Evolutionary conservation across 306 rosid species (phyloP).

Genomic region (Albizia julibrissin): DNA sequence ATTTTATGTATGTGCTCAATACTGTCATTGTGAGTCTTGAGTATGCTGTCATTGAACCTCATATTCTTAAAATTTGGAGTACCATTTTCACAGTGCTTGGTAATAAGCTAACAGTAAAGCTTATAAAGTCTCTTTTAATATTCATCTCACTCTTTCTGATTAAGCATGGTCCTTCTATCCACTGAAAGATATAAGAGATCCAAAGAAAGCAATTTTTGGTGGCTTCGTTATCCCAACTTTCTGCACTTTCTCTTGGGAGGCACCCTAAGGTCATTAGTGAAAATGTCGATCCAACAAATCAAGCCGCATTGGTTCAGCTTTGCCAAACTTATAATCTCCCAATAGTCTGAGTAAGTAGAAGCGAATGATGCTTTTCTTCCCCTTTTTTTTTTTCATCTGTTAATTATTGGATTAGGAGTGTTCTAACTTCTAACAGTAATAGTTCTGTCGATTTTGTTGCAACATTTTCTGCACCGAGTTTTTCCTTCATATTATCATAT

Average conservation of each 20-base stretch:
- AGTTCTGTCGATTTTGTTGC: background rate
- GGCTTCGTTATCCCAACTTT: constrained; percentile 66
- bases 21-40: constrained; percentile 89
- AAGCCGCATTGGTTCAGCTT: constrained; percentile 78
- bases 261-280: constrained; percentile 70
- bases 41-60: constrained; percentile 59
- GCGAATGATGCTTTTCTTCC: background rate
- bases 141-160: constrained; percentile 84
- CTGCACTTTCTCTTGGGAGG: constrained; percentile 66
- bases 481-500: too few species aligned
- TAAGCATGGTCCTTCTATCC: constrained; percentile 75
- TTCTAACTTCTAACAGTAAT: background rate
- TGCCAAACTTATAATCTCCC: constrained; percentile 62
- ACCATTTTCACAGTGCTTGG: constrained; percentile 79
- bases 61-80: constrained; percentile 76
- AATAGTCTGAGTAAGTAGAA: constrained; percentile 67
- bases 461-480: too few species aligned
- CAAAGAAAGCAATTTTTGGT: constrained; percentile 77
- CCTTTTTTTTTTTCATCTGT: constrained; percentile 1
- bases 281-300: constrained; percentile 71
- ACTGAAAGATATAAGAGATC: constrained; percentile 73
- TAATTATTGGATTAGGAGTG: background rate
- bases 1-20: constrained; percentile 91
- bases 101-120: constrained; percentile 60
- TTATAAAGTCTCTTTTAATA: constrained; percentile 73